Evolutionary conservation across 1,139 yeast genomes (phyloP), one percentile per base, ranked within the genome.

Genomic region (Kodamaea anthophila): DNA sequence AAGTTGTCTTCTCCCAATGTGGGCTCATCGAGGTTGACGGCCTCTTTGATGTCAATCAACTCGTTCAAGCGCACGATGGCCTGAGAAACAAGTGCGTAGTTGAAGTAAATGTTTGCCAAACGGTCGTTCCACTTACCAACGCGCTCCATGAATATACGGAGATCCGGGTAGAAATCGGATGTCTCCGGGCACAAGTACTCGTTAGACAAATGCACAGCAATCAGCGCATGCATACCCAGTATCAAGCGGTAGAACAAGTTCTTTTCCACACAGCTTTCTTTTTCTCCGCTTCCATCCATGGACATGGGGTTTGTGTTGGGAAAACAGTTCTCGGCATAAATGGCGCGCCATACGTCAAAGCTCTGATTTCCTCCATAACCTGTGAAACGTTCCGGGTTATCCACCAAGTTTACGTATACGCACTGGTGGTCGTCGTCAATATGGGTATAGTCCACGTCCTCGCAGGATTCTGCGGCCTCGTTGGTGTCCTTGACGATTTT

Each of bases 291-390:
- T 0, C 36, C 43, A 5, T 38, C 39, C 59, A 53, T 49, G 15
- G 64, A 53, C 64, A 61, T 58, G 13, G 65, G 65, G 38, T 52
- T 59, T 9, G 67, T 61, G 34, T 78, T 70, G 9, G 72, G 70
- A 58, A 88, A 88, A 53, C 96, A 87, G 61, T 88, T 87, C 48
- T 91, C 96, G 29, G 77, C 76, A 55, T 93, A 93, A 25, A 93
- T 87, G 36, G 94, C 86, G 27, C 78, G 68, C 99, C 99, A 93
- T 30, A 93, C 85, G 51, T 82, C 88, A 43, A 80, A 77, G 14
- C 96, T 86, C 49, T 91, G 96, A 32, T 79, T 74, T 19, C 98
- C 98, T 25, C 88, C 83, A 51, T 93, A 93, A 0, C 98, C 98
- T 1, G 98, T 93, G 58, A 85, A 93, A 47, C 98, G 69, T 57